Evolutionary conservation across 2,329 filamentous ascomycete genomes (phyloP).

Genomic region (Epichloe sp.): DNA sequence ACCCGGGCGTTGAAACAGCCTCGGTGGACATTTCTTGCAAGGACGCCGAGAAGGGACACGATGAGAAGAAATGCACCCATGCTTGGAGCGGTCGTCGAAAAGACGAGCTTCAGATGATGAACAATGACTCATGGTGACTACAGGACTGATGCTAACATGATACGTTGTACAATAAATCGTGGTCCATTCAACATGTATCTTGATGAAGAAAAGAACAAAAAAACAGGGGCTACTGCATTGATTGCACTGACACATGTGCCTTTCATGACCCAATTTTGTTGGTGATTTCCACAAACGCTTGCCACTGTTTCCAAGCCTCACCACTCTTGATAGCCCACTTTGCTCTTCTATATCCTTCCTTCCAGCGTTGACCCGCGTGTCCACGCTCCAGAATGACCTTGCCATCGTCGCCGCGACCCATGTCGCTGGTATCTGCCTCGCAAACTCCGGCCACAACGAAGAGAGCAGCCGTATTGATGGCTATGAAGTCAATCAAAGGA

Average conservation of each 20-base stretch:
- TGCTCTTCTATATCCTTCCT: slow-evolving; percentile 79
- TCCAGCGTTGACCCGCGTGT: slow-evolving; percentile 82
- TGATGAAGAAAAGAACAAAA: too few relatives aligned
- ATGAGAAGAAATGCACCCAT: background rate
- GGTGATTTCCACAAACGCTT: slow-evolving; percentile 71
- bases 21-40: background rate
- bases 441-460: slow-evolving; percentile 78
- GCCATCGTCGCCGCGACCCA: slow-evolving; percentile 71
- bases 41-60: too few relatives aligned
- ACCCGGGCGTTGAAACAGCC: slow-evolving; percentile 13
- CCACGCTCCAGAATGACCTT: slow-evolving; percentile 70
- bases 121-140: background rate
- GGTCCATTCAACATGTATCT: background rate
- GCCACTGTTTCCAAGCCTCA: slow-evolving; percentile 71
- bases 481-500: slow-evolving; percentile 82
- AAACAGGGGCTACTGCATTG: background rate
- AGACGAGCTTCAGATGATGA: background rate
- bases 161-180: background rate
- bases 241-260: background rate
- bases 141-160: background rate
- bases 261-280: slow-evolving; percentile 32
- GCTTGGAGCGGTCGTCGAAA: background rate
- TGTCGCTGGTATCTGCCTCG: slow-evolving; percentile 65
- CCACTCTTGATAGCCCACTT: slow-evolving; percentile 81
- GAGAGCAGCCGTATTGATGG: slow-evolving; percentile 85